These are phyloP conservation scores for Phaeomoniella chlamydospora DNA, from an alignment of 2,329 filamentous ascomycete species.

Conservation along the genomic window DNA sequence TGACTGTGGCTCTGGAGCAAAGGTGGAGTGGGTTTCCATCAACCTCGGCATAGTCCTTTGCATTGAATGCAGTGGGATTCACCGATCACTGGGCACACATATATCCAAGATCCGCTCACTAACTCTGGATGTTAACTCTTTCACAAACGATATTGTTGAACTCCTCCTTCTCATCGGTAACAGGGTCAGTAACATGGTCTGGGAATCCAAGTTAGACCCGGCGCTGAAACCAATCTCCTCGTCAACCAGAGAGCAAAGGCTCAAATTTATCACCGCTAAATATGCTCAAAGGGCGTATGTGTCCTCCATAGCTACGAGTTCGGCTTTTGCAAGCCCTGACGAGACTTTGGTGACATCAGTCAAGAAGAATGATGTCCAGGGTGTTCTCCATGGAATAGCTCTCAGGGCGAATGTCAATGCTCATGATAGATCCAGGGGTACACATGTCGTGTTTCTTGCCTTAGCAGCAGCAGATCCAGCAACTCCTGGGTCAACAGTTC, in stretches of 20 bases:
- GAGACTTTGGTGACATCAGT: conserved; percentile 84
- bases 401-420: conserved; percentile 77
- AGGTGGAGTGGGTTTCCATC: conserved; percentile 98
- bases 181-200: conserved; percentile 88
- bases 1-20: conserved; percentile 79
- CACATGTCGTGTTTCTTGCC: conserved; percentile 79
- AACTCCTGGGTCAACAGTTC: conserved; percentile 40
- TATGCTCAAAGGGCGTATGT: conserved; percentile 78
- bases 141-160: conserved; percentile 94
- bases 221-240: conserved; percentile 58
- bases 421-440: conserved; percentile 71
- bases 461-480: conserved; percentile 87
- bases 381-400: conserved; percentile 80
- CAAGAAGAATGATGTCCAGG: conserved; percentile 91
- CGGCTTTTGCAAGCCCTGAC: conserved; percentile 64
- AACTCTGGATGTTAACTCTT: conserved; percentile 88
- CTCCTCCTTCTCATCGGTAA: conserved; percentile 85
- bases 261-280: conserved; percentile 92
- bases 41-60: conserved; percentile 93
- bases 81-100: conserved; percentile 88
- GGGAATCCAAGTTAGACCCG: conserved; percentile 74
- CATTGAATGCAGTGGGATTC: conserved; percentile 96
- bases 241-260: conserved; percentile 73
- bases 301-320: conserved; percentile 51
- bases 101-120: conserved; percentile 95